phyloP scores from a whole-genome alignment of 495 filamentous ascomycete species.

The Daldinia vernicosa region DNA sequence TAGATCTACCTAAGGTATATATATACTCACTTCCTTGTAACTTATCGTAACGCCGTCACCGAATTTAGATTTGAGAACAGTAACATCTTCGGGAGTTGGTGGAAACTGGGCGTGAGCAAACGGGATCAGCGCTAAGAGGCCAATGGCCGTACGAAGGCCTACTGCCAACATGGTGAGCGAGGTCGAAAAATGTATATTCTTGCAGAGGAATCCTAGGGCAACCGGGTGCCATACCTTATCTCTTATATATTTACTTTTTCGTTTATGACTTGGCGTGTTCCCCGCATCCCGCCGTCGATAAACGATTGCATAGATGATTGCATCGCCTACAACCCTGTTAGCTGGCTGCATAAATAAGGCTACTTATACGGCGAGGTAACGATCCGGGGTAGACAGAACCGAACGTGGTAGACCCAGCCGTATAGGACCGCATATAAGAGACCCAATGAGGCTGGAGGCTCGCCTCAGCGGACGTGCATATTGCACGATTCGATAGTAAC shows the following conservation, averaged over 20 bases:
- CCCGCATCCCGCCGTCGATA: slow-evolving; percentile 24
- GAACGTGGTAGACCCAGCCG: not conserved
- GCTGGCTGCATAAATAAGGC: slow-evolving; percentile 17
- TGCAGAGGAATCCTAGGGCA: not conserved
- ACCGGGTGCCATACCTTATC: not conserved
- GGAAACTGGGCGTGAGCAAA: slow-evolving; percentile 60
- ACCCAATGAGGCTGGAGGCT: not conserved
- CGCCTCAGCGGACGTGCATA: not conserved
- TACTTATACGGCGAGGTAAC: not conserved
- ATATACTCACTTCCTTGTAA: slow-evolving; percentile 67
- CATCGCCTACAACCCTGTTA: slow-evolving; percentile 10
- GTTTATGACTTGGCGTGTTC: slow-evolving; percentile 24
- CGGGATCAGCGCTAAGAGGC: slow-evolving; percentile 17
- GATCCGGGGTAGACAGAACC: not conserved
- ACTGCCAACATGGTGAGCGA: slow-evolving; percentile 14
- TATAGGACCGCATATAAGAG: not conserved
- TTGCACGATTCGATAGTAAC: slow-evolving; percentile 2
- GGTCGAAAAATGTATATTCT: not conserved
- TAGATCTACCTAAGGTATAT: not conserved
- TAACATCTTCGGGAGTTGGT: slow-evolving; percentile 62
- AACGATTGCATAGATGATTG: slow-evolving; percentile 7
- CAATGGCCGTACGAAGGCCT: slow-evolving; percentile 13
- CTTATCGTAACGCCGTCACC: slow-evolving; percentile 67
- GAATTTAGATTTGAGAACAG: slow-evolving; percentile 64
- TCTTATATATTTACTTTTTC: slow-evolving; percentile 1